Conservation (phyloP, 2,329 filamentous ascomycete genomes). For the Epichloe amarillans region DNA sequence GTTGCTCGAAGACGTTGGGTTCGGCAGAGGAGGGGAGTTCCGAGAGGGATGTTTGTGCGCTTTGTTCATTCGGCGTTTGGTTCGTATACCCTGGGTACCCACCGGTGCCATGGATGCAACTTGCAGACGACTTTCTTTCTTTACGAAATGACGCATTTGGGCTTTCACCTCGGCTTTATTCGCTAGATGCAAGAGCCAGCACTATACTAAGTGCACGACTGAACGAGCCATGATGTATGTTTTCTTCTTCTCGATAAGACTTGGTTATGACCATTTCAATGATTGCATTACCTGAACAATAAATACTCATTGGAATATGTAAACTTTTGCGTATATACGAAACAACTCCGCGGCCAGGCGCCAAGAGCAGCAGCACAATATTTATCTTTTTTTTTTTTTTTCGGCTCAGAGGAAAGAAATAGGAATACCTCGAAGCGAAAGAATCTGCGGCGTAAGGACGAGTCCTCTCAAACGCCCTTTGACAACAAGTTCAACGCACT, state of each 20-base stretch:
- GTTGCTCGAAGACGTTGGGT: background rate
- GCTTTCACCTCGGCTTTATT: background rate
- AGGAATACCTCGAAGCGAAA: no score
- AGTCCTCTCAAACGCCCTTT: constrained; percentile 26
- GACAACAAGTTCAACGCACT: constrained; percentile 86
- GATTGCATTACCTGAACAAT: no score
- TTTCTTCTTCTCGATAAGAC: no score
- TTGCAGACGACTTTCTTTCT: background rate
- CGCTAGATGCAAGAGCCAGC: no score
- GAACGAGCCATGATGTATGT: background rate
- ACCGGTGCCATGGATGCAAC: background rate
- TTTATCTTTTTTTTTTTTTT: no score
- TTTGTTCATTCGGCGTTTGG: background rate
- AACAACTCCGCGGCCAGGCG: no score
- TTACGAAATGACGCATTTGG: background rate
- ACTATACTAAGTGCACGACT: background rate
- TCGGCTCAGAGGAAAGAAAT: no score
- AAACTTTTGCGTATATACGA: no score
- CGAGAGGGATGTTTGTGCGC: background rate
- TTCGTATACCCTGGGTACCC: background rate
- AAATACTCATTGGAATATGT: no score
- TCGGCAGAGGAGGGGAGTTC: background rate
- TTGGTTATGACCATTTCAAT: no score
- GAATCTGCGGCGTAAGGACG: no score
- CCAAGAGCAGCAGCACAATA: no score